A percentile compares a stretch with the other conserved stretches of the same genome.
phyloP scores from a whole-genome alignment of 495 filamentous ascomycete species.

The Podospora didyma region DNA sequence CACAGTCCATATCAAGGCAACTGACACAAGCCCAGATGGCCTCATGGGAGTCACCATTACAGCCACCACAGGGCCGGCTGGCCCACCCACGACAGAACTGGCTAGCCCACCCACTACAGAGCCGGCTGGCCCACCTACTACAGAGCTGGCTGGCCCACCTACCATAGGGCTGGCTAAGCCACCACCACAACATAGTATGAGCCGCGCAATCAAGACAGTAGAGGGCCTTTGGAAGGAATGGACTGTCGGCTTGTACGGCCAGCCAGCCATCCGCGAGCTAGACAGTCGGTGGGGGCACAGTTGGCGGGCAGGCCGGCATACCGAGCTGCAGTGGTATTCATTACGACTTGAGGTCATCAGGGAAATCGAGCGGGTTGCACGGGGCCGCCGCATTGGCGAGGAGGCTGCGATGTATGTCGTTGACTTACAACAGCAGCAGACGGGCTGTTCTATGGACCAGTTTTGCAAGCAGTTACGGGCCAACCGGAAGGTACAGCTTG shows the following conservation, averaged over 20 bases:
- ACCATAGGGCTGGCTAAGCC: neutral
- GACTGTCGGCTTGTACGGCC: neutral
- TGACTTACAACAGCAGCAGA: no score
- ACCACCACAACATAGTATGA: no score
- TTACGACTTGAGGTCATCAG: neutral
- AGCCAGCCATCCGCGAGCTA: neutral
- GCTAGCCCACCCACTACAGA: no score
- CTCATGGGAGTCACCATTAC: neutral
- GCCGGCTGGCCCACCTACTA: no score
- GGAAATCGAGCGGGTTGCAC: neutral
- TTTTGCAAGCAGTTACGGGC: no score
- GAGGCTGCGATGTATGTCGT: neutral
- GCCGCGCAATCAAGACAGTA: neutral
- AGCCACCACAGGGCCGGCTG: neutral
- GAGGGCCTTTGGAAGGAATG: neutral
- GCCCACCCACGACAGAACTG: no score
- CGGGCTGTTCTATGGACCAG: no score
- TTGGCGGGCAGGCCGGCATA: neutral
- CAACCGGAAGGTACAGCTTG: no score
- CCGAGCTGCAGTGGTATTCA: constrained; percentile 5
- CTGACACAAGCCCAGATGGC: neutral
- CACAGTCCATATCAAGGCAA: neutral
- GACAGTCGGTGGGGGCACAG: neutral
- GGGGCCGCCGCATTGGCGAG: neutral
- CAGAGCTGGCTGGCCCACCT: no score